Conservation (phyloP, 345 rosid species). For the Psidium guajava region DNA sequence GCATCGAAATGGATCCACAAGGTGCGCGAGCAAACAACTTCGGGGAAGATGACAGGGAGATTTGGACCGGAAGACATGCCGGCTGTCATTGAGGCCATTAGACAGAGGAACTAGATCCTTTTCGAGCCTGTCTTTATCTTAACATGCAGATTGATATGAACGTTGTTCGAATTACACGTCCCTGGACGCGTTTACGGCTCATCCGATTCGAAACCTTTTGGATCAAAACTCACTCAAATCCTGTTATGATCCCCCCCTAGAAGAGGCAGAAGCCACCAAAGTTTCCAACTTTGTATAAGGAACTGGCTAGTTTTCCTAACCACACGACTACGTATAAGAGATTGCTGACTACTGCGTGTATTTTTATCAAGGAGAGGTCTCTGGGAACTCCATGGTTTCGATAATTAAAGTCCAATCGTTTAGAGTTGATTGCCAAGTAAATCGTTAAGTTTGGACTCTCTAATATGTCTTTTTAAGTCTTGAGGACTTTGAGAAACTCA, state of each 20-base stretch:
- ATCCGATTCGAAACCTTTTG: not conserved
- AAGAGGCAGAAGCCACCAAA: too few relatives aligned
- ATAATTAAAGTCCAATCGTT: not conserved
- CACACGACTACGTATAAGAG: not conserved
- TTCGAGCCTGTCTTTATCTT: not conserved
- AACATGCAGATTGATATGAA: not conserved
- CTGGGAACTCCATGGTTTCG: not conserved
- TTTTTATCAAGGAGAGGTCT: not conserved
- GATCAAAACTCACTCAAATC: not conserved
- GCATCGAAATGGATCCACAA: too few relatives aligned
- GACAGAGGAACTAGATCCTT: not conserved
- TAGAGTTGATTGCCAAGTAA: too few relatives aligned
- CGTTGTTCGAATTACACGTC: not conserved
- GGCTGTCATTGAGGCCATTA: too few relatives aligned
- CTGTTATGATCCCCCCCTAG: fast-evolving
- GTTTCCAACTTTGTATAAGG: not conserved
- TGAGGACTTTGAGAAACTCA: not conserved
- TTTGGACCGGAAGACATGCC: too few relatives aligned
- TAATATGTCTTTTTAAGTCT: too few relatives aligned
- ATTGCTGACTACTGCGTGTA: not conserved
- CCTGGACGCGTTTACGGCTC: not conserved
- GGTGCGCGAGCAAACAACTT: too few relatives aligned
- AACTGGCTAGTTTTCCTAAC: not conserved
- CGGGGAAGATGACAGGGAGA: too few relatives aligned
- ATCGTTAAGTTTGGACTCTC: too few relatives aligned